Evolutionary conservation across 2,329 filamentous ascomycete species (phyloP), one percentile per base, ranked within the genome.

Genomic region (Pseudonectria buxi): DNA sequence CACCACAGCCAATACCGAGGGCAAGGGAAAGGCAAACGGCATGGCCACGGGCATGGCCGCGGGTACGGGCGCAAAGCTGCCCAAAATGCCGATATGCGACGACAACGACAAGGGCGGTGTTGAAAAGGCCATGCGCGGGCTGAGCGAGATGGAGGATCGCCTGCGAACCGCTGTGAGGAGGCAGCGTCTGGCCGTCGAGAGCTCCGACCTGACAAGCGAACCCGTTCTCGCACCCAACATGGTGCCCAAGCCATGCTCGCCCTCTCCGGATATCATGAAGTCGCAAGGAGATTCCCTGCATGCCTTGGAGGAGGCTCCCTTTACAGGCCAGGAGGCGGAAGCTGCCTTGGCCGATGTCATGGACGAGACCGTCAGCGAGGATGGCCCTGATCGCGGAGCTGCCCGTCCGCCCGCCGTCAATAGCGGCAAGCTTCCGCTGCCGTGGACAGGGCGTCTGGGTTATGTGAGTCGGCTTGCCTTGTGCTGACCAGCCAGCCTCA

Each of bases 371-470:
- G 37, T 29, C 4, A 41, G 45, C 4, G 51, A 51, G 1, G 56
- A 58, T 1, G 33, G 34, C 2, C 39, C 49, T 1, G 59, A 65
- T 10, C 56, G 63, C n/a, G 63, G 61, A 1, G 62, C 65, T 3
- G 57, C 48, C 32, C 69, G 86, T 36, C 74, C 82, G 10, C 86
- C 87, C 6, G 77, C 88, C 0, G 78, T 94, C 12, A 84, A 95
- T 53, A 95, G 87, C 54, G 76, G 76, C 45, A 86, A 81, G 51
- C 68, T 95, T 14, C 90, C 90, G 15, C 60, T 95, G 14, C 90
- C 89, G 1, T 95, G 89, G 89, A 87, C 82, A 62, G 90, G 90
- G 1, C 75, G 89, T 18, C 58, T 95, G 42, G 89, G 89, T 39
- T 95, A 94, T 72, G 87, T 90, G 60, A 65, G 81, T n/a, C n/a